Base-by-base conservation (phyloP, 2,329 filamentous ascomycete genomes). In the Diplodia mutila region DNA sequence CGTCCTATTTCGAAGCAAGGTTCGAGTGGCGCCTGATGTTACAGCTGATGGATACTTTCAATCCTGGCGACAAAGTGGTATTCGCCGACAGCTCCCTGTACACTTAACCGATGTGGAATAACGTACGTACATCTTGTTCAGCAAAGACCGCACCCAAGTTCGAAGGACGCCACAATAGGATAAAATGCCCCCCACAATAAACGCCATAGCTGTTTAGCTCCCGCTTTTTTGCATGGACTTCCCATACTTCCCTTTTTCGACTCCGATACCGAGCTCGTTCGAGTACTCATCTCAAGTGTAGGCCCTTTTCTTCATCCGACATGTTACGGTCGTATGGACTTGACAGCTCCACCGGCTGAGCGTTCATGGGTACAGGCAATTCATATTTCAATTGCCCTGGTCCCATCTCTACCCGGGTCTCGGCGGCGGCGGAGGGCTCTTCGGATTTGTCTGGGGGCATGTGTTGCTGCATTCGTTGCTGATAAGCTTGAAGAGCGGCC, bases 221-320 rank as follows among this genome's bases (percentile, higher is more conserved):
- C 7, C 29, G 29, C 4, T 8, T 32, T n/a, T 32, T 32, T 2
- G 9, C 29, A 32, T 8, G 5, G 29, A 1, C 29, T 32, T n/a
- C 29, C 29, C 4, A 1, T 9, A 32, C 9, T 32, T 2, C 9
- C 9, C 23, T 18, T n/a, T 18, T 4, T 21, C 25, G 51, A 7
- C 14, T 53, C 12, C 49, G 1, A 12, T 3, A 29, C 29, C 27
- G 18, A 18, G 27, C 12, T 32, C 6, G 9, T 4, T 32, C 29
- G 6, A 8, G 34, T 3, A n/a, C 14, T 61, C 37, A 57, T 59
- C 55, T 46, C 55, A 46, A 12, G 27, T 59, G 37, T 16, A 59
- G 18, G 12, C 57, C 42, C 18, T 61, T 61, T 14, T 61, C 57
- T 25, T 61, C 57, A 9, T 61, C 57, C 18, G 39, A 48, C 57